Evolutionary conservation across 345 rosid genomes (phyloP).

Genomic region (Raphanus sativus): DNA sequence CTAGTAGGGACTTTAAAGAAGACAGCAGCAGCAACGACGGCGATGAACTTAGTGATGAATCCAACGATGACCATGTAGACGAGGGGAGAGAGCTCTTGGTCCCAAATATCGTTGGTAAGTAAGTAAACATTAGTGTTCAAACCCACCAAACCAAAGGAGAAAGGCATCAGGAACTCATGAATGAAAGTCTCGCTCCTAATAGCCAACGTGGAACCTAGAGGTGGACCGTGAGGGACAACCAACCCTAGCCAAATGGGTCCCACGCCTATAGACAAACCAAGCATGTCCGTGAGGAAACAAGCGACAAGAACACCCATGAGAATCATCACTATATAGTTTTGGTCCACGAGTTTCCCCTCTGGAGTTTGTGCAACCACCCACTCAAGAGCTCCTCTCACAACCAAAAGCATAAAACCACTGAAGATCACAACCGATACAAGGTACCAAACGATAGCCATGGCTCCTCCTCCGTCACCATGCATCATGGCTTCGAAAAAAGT

Average conservation of each 20-base stretch:
- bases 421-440: slow-evolving; percentile 28
- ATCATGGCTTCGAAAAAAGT: slow-evolving; percentile 42
- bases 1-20: slow-evolving; percentile 42
- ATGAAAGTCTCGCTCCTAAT: slow-evolving; percentile 57
- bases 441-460: slow-evolving; percentile 37
- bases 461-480: slow-evolving; percentile 37
- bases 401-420: slow-evolving; percentile 29
- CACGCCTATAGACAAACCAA: slow-evolving; percentile 57
- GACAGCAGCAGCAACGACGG: slow-evolving; percentile 35
- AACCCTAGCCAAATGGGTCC: slow-evolving; percentile 70
- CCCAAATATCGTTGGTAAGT: slow-evolving; percentile 46
- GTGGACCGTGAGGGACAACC: slow-evolving; percentile 67
- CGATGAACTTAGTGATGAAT: slow-evolving; percentile 42
- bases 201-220: slow-evolving; percentile 53
- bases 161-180: slow-evolving; percentile 61
- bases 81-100: slow-evolving; percentile 42
- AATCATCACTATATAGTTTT: slow-evolving; percentile 45
- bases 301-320: slow-evolving; percentile 46
- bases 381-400: slow-evolving; percentile 28
- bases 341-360: slow-evolving; percentile 53
- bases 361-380: slow-evolving; percentile 60
- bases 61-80: slow-evolving; percentile 43
- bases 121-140: slow-evolving; percentile 46
- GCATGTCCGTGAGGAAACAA: slow-evolving; percentile 65
- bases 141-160: slow-evolving; percentile 56